phyloP scores from a whole-genome alignment of 2,329 filamentous ascomycete genomes.

The Colletotrichum aenigma region DNA sequence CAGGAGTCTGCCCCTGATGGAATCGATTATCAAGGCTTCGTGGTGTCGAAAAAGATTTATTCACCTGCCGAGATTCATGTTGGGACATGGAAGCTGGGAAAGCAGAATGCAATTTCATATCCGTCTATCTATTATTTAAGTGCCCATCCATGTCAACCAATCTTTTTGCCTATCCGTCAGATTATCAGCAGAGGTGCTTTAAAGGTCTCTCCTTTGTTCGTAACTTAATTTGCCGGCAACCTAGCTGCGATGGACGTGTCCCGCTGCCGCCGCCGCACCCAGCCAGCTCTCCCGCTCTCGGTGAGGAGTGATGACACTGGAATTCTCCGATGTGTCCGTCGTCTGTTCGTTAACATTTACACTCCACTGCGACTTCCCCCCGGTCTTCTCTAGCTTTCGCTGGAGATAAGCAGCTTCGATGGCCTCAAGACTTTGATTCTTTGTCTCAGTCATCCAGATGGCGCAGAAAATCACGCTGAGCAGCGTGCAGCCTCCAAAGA shows the following conservation, averaged over 20 bases:
- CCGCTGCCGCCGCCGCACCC: not conserved
- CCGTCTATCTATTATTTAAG: not conserved
- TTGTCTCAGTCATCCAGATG: conserved; percentile 47
- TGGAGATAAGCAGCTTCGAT: conserved; percentile 27
- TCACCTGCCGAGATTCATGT: not conserved
- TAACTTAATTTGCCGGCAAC: not conserved
- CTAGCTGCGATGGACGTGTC: not conserved
- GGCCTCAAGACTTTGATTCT: conserved; percentile 41
- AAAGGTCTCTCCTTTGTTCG: not conserved
- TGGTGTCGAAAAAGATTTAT: rapidly evolving
- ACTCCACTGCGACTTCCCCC: not conserved
- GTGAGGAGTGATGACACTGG: not conserved
- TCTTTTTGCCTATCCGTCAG: not conserved
- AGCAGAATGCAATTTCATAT: not conserved
- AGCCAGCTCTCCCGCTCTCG: not conserved
- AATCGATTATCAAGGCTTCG: rapidly evolving
- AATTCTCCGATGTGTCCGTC: not conserved
- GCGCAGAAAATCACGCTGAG: conserved; percentile 36
- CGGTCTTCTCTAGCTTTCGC: not conserved
- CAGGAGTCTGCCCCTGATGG: not conserved
- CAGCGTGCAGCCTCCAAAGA: conserved; percentile 45
- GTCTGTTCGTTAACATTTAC: not conserved
- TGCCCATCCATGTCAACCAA: not conserved
- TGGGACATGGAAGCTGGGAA: not conserved
- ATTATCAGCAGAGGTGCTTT: not conserved